A percentile compares a stretch with the other conserved stretches of the same genome.
Evolutionary conservation across 108 stramenopile species (phyloP).

Genomic region (Thalassiosira profunda): DNA sequence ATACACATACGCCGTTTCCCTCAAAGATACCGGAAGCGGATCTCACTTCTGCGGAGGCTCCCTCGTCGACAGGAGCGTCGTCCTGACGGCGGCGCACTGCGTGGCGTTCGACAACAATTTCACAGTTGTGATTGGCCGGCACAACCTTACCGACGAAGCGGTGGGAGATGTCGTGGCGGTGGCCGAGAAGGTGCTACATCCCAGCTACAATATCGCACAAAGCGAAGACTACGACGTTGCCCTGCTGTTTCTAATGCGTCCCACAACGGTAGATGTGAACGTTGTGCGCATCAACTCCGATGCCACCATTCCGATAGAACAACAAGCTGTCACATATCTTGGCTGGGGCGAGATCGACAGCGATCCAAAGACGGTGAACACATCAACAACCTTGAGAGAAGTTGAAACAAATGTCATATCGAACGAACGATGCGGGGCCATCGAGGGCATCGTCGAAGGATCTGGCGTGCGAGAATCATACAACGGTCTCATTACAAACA

Average conservation of each 20-base stretch:
- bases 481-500: not conserved
- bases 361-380: not conserved
- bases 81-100: conserved; percentile 21
- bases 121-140: not conserved
- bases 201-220: not conserved
- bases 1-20: conserved; percentile 14
- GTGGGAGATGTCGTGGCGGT: conserved; percentile 3
- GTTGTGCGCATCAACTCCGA: conserved; percentile 3
- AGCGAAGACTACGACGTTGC: conserved; percentile 10
- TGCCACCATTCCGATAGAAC: not conserved
- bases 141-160: not conserved
- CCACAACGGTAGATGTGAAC: not conserved
- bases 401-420: conserved; percentile 8
- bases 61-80: conserved; percentile 5
- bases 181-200: not conserved
- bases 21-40: not conserved
- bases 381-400: not conserved
- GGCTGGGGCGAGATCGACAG: conserved; percentile 8
- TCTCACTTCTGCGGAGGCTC: conserved; percentile 12
- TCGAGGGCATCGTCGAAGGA: not conserved
- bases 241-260: not conserved
- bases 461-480: not conserved
- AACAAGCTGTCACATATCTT: not conserved
- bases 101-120: conserved; percentile 1
- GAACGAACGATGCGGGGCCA: conserved; percentile 8